Evolutionary conservation across 139 green algal genomes (phyloP).

Genomic region (Desmodesmus armatus): DNA sequence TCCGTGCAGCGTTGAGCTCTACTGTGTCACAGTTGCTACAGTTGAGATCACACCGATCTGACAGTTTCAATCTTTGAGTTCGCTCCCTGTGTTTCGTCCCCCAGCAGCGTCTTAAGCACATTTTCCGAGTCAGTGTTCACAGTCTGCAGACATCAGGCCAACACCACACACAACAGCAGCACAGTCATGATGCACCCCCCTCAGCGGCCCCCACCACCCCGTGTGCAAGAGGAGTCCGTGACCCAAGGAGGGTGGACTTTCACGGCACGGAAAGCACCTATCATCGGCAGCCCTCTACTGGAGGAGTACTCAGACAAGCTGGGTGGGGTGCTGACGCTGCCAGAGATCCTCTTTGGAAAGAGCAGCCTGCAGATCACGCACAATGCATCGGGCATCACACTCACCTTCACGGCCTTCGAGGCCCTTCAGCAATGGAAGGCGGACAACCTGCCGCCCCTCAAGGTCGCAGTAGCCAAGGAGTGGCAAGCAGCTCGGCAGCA

Average conservation of each 20-base stretch:
- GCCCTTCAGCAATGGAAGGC: conserved; percentile 77
- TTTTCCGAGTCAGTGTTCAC: too few relatives aligned
- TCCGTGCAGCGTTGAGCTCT: too few relatives aligned
- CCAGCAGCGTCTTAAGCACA: too few relatives aligned
- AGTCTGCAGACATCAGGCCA: too few relatives aligned
- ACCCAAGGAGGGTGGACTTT: conserved; percentile 60
- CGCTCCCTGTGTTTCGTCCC: too few relatives aligned
- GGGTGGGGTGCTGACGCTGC: conserved; percentile 60
- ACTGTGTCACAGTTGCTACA: too few relatives aligned
- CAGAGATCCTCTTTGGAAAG: conserved; percentile 87
- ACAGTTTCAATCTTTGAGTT: too few relatives aligned
- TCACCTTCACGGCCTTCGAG: conserved; percentile 81
- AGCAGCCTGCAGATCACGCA: conserved; percentile 76
- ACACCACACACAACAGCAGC: neutral
- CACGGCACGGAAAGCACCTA: conserved; percentile 52
- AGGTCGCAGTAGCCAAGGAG: conserved; percentile 66
- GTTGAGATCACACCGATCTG: too few relatives aligned
- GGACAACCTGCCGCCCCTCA: conserved; percentile 69
- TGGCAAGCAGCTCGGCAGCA: conserved; percentile 70
- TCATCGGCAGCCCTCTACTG: conserved; percentile 57
- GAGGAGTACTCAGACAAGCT: conserved; percentile 11
- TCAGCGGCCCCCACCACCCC: neutral
- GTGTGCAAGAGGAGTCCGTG: conserved; percentile 44
- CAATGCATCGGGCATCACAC: conserved; percentile 58
- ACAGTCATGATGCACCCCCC: neutral